Evolutionary conservation across 192 early-diverging fungal genomes (phyloP), one percentile per base, ranked within the genome.

Genomic region (Podila minutissima): DNA sequence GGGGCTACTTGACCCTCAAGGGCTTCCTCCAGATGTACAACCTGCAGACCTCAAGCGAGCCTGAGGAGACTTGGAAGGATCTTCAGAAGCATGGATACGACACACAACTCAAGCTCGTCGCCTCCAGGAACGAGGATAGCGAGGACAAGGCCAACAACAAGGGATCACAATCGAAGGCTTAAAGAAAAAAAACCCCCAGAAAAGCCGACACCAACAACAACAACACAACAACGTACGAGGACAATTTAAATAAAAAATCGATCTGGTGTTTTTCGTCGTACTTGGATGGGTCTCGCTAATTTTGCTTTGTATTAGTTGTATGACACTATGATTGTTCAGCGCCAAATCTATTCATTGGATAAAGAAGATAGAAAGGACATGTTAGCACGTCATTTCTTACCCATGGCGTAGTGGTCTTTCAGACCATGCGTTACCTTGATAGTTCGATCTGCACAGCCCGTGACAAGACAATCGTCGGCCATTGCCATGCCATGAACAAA

Each of bases 1-100:
- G 89, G 20, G 91, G 92, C 10, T 57, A 87, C 24, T 70, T 97
- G 62, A 90, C 91, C 2, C 83, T 79, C 26, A 86, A 85, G 46
- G 95, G 95, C 9, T 97, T 95, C 66, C 59, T 94, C 51, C 92
- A 97, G 76, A 90, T 97, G 89, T 94, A 94, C 85, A 91, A 92
- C 64, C 73, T 93, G 59, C 91, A 92, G 72, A 92, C 90, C 5
- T 75, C 84, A 22, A 86, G 88, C 12, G 91, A 92, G 24, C 88
- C 89, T 20, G 89, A 90, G 48, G 92, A 93, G 83, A 95, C 94
- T 24, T 90, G 92, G 88, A 90, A 88, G 57, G 94, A 95, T 73
- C 83, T 95, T 38, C 84, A 88, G 53, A 92, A 88, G 68, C 91
- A 88, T 67, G 89, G 89, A 50, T 91, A 91, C 62, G 85, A 87